Base-by-base conservation (phyloP, 257 asterid genomes). In the Gynochthodes officinalis region DNA sequence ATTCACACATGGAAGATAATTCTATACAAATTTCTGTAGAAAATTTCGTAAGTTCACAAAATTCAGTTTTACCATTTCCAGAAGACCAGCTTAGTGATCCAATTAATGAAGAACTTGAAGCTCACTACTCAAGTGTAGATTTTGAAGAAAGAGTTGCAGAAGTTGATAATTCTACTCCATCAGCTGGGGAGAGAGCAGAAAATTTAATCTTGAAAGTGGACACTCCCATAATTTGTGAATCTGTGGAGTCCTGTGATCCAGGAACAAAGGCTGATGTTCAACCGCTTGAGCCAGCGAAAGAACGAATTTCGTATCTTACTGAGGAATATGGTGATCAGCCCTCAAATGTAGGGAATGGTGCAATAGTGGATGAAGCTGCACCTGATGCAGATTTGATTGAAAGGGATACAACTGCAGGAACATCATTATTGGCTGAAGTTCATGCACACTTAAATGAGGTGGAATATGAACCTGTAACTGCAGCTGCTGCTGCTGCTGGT, bases 311-410 rank as follows among this genome's bases (percentile, higher is more conserved):
- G 37, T 53, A 50, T 64, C 65, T 70, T 70, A 57, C 57, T 67
- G 77, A 77, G 60, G 84, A 75, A 74, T 71, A 67, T 75, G 77
- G 79, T 76, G 85, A 70, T 69, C 80, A 73, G 61, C 75, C 64
- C 64, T 63, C 32, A 61, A 67, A 82, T 68, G 35, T 67, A 25
- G 60, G 44, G 74, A 57, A 77, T 75, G 73, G 23, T 78, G 79
- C 73, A 39, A 79, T 77, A 59, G 55, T 48, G 62, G 79, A 68
- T 59, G 82, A 76, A 77, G 63, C 42, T 72, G 62, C 60, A 52
- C 58, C 57, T 43, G 21, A 65, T 69, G 63, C 71, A 28, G 80
- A 72, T 67, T 44, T 77, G 70, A 30, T 67, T 72, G 95, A 65
- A 69, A 78, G 18, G 27, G 79, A 72, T 74, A 46, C 77, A 66